These are phyloP conservation scores for Malassezia vespertilionis DNA, from an alignment of 1,284 basidiomycete genomes.

Conservation along the genomic window DNA sequence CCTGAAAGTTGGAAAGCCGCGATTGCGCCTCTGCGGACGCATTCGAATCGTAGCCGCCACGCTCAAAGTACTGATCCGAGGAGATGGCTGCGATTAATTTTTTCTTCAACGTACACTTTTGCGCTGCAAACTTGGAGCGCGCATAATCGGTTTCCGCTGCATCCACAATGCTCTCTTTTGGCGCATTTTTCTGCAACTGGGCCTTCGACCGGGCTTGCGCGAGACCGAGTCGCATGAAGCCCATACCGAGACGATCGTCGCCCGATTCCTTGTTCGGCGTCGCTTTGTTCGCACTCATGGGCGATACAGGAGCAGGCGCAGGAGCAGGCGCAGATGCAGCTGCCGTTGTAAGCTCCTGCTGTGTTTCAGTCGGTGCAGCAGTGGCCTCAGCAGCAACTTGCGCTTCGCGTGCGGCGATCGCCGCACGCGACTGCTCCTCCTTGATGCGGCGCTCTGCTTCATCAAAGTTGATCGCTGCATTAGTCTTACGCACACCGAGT, in stretches of 20 bases:
- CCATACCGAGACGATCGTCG: slow-evolving; percentile 62
- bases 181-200: slow-evolving; percentile 25
- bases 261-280: slow-evolving; percentile 51
- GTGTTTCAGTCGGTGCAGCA: slow-evolving; percentile 19
- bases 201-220: slow-evolving; percentile 18
- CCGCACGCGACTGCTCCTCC: slow-evolving; percentile 30
- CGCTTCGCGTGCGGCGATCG: slow-evolving; percentile 13
- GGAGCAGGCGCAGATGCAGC: slow-evolving; percentile 19
- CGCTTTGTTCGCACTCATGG: slow-evolving; percentile 23
- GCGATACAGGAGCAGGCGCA: slow-evolving; percentile 3
- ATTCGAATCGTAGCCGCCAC: slow-evolving; percentile 72
- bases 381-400: slow-evolving; percentile 25
- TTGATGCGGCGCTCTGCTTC: slow-evolving; percentile 39
- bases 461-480: slow-evolving; percentile 39
- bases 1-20: slow-evolving; percentile 73
- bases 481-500: slow-evolving; percentile 36
- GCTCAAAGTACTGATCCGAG: slow-evolving; percentile 92
- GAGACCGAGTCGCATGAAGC: slow-evolving; percentile 74
- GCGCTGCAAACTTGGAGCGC: slow-evolving; percentile 75
- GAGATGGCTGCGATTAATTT: slow-evolving; percentile 53
- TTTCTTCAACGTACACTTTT: slow-evolving; percentile 56
- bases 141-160: slow-evolving; percentile 61
- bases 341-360: slow-evolving; percentile 27
- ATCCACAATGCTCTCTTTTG: slow-evolving; percentile 12
- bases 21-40: slow-evolving; percentile 65